Evolutionary conservation across 352 stramenopile species (phyloP), one percentile per base, ranked within the genome.

Genomic region (Phytophthora cryptogea): DNA sequence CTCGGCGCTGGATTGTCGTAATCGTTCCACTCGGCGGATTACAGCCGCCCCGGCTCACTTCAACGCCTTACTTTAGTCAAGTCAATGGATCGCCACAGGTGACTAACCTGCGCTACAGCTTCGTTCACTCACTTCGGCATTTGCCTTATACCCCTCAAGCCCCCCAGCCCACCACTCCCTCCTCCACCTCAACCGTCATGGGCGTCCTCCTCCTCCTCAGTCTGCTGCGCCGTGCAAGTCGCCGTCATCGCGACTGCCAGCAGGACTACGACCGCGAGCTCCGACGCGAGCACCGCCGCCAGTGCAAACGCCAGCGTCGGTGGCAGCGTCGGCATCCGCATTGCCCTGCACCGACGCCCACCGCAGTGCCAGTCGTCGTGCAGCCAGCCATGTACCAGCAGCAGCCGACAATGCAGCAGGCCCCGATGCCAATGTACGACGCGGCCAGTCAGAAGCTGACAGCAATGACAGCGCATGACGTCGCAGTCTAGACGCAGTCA

Each of bases 201-300:
- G 40, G 16, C 32, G 42, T 64, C 41, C 40, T 68, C 14, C 9
- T 68, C 2, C 54, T 68, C 28, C 41, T 68, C 28, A 23, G 26
- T 64, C 43, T 68, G 46, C 47, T 68, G 45, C 59, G 46, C n/a
- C 60, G 60, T 47, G 4, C 45, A 4, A 27, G 40, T 30, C n/a
- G 32, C 27, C 40, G 40, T 3, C 41, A 23, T 35, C 46, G 40
- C 35, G 54, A 64, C 46, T 59, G 46, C 32, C 47, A 64, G 27
- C 30, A 64, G 23, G 54, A 68, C 40, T 55, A 59, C 60, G 47
- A 68, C 27, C 40, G 41, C 42, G 59, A 68, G 35, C 27, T 68
- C 11, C 53, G 53, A 3, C 52, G 52, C 41, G 54, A 68, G 23
- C 35, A 68, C 20, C 60, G 47, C 13, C 61, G 61, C 41, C 61